Base-by-base conservation (phyloP, 2,329 filamentous ascomycete genomes). In the Aspergillus oerlinghausenensis region DNA sequence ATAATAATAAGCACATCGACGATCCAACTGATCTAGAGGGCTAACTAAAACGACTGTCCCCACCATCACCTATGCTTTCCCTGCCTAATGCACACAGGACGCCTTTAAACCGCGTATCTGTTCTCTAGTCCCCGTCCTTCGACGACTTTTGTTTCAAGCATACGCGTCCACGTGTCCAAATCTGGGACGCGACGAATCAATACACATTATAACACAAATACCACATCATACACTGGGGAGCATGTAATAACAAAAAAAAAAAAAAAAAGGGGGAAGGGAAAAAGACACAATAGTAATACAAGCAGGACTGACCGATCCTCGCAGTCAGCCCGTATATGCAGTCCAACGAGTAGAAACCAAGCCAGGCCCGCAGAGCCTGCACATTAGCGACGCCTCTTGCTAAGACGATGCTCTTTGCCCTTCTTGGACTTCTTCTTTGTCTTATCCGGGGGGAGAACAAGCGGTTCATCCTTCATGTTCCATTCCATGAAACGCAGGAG, bases 401-500 rank as follows among this genome's bases (percentile, higher is more conserved):
- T 66, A n/a, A 78, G 65, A 50, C 73, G 75, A 63, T 79, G 77
- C 58, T 80, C 77, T 52, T 77, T 76, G 53, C 77, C 75, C 61
- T 76, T 77, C 65, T 76, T 78, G 43, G 72, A 74, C 62, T 74
- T 80, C 64, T 76, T 80, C 65, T 76, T 79, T 58, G 65, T 77
- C 63, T 77, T 80, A 60, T 80, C 77, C 28, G 71, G 70, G 1
- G 78, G 77, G 35, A 80, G 70, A 40, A 77, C 71, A 26, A 82
- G 70, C 21, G 79, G 78, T 49, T 80, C 74, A 56, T 81, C 77
- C 56, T 73, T 74, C 63, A 81, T 69, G 59, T 81, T 77, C 77
- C 78, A 85, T 49, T 82, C 80, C 85, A 92, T 90, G 55, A 84
- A 82, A 38, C 77, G 76, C 51, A 94, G 75, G 81, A 94, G 87